Evolutionary conservation across 495 filamentous ascomycete species (phyloP), one percentile per base, ranked within the genome.

Genomic region (Trichoderma gamsii): DNA sequence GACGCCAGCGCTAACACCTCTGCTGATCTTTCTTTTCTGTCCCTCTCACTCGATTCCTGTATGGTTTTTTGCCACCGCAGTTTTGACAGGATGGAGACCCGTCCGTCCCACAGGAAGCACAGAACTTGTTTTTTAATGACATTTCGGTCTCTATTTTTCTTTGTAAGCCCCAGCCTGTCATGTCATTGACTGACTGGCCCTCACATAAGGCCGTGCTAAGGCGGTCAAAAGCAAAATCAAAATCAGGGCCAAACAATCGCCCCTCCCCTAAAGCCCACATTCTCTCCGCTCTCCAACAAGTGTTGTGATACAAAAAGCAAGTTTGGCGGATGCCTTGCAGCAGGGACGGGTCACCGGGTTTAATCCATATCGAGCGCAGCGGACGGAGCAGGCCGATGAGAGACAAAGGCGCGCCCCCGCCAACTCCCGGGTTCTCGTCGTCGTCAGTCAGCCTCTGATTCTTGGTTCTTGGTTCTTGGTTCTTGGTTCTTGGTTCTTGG

Each of bases 341-440:
- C 56, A 61, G 9, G 4, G 56, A 61, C 25, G 56, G 56, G 56
- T 61, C 56, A 61, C 56, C 56, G 56, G 56, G 56, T 21, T n/a
- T n/a, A 21, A 21, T 9, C 49, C 49, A 27, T 32, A 61, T 12
- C n/a, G 29, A 29, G 29, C 29, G n/a, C 11, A 15, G 56, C 15
- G 49, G 18, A n/a, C 56, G 56, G 25, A 61, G 23, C 25, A 2
- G 56, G 11, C 23, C 8, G 11, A n/a, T 16, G n/a, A 32, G 27
- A 11, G 9, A 18, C 13, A 32, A 61, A 32, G 12, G 23, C 35
- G 8, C 35, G 35, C 56, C 23, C 13, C 27, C n/a, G 56, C 49
- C 49, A 52, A 21, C 49, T 52, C 21, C 49, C 49, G 18, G 49
- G 49, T 52, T 52, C 49, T 52, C 49, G 49, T 52, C n/a, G 3